Conservation (phyloP, 1,284 basidiomycete species). For the Apiotrichum montevideense region DNA sequence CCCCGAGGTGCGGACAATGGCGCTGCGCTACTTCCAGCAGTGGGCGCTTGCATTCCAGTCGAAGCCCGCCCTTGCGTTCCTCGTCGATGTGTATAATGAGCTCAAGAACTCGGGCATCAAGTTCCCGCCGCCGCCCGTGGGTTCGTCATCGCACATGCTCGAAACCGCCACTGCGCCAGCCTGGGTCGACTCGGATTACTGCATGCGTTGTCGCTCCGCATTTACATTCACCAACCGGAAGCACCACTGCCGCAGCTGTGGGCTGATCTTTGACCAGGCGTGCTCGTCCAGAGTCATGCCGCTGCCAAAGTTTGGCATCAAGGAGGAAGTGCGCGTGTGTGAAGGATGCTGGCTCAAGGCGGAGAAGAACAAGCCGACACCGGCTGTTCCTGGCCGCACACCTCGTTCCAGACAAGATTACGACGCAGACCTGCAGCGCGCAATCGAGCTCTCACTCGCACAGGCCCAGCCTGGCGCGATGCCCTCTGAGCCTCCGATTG, state of each 20-base stretch:
- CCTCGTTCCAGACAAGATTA: conserved; percentile 50
- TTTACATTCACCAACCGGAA: conserved; percentile 97
- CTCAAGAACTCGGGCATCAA: conserved; percentile 62
- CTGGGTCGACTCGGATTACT: conserved; percentile 94
- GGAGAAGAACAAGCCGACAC: conserved; percentile 39
- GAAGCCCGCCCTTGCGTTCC: conserved; percentile 66
- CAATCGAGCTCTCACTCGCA: conserved; percentile 83
- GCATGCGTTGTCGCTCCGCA: conserved; percentile 81
- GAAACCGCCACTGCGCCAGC: conserved; percentile 60
- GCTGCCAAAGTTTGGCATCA: conserved; percentile 89
- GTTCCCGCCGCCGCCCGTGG: conserved; percentile 42
- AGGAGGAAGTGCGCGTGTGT: conserved; percentile 89
- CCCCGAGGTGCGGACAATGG: conserved; percentile 74
- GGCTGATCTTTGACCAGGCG: conserved; percentile 89
- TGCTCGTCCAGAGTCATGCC: conserved; percentile 82
- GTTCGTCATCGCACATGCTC: conserved; percentile 35
- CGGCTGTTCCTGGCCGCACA: conserved; percentile 37
- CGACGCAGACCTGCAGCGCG: conserved; percentile 86
- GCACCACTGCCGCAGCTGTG: conserved; percentile 98
- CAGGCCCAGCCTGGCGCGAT: conserved; percentile 56
- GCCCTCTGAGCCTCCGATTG: conserved; percentile 64
- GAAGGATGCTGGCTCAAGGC: conserved; percentile 80
- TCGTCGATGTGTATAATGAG: conserved; percentile 72
- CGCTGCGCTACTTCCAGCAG: conserved; percentile 75
- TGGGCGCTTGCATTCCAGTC: conserved; percentile 89